These are phyloP conservation scores for Aspergillus proliferans DNA, from an alignment of 2,329 filamentous ascomycete genomes.

Conservation along the genomic window DNA sequence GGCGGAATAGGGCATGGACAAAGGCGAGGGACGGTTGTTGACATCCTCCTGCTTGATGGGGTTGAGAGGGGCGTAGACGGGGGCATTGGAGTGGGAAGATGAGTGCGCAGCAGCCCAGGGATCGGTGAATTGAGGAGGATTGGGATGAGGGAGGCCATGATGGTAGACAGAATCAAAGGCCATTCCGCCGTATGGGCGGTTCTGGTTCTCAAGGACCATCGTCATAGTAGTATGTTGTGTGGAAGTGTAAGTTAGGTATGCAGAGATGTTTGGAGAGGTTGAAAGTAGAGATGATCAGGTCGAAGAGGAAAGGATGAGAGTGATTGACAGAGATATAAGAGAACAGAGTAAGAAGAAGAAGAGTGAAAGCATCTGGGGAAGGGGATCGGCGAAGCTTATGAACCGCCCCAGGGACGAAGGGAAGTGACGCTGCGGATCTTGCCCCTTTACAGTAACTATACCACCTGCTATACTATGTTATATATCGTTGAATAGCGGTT, in stretches of 20 bases:
- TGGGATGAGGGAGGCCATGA: slow-evolving; percentile 55
- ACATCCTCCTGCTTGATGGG: slow-evolving; percentile 54
- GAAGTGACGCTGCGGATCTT: slow-evolving; percentile 32
- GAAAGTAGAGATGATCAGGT: neutral
- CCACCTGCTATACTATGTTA: slow-evolving; percentile 8
- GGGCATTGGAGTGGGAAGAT: slow-evolving; percentile 58
- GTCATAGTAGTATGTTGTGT: slow-evolving; percentile 58
- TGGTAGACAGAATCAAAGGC: slow-evolving; percentile 73
- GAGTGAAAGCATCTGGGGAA: slow-evolving; percentile 27
- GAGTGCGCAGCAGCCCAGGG: slow-evolving; percentile 66
- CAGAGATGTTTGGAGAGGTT: neutral
- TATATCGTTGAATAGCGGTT: slow-evolving; percentile 5
- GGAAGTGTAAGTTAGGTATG: neutral
- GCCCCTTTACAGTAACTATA: slow-evolving; percentile 18
- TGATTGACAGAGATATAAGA: slow-evolving; percentile 6
- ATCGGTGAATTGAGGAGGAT: slow-evolving; percentile 73
- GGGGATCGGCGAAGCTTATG: slow-evolving; percentile 42
- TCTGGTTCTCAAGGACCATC: slow-evolving; percentile 88
- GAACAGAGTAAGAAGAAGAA: slow-evolving; percentile 10
- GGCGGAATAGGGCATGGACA: slow-evolving; percentile 64
- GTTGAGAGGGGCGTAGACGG: slow-evolving; percentile 51
- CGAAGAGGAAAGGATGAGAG: slow-evolving; percentile 2
- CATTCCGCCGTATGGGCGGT: slow-evolving; percentile 71
- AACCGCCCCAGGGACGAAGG: slow-evolving; percentile 27
- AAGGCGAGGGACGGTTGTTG: slow-evolving; percentile 42